A percentile compares a stretch with the other conserved stretches of the same genome.
Evolutionary conservation across 2,329 filamentous ascomycete genomes (phyloP).

Genomic region (Exserohilum rostratum): DNA sequence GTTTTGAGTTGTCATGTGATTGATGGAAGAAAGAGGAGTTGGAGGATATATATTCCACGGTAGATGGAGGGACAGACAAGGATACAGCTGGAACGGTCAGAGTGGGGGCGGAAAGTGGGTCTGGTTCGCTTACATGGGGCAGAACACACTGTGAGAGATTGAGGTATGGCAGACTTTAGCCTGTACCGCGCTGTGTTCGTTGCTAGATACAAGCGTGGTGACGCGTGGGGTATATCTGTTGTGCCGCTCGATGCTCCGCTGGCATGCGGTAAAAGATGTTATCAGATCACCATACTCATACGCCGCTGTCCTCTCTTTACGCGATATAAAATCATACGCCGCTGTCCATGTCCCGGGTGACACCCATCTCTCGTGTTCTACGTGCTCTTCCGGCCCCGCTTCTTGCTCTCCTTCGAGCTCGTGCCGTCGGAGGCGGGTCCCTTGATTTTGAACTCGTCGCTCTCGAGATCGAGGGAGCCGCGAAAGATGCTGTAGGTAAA

Average conservation of each 20-base stretch:
- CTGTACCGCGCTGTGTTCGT: background rate
- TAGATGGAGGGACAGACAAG: no score
- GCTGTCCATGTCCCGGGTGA: background rate
- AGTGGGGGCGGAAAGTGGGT: conserved; percentile 9
- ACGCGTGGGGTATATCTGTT: background rate
- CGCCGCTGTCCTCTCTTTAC: no score
- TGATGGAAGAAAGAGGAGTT: background rate
- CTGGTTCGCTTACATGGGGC: conserved; percentile 13
- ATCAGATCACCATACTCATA: background rate
- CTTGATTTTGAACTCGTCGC: conserved; percentile 48
- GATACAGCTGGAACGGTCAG: background rate
- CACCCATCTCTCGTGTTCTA: background rate
- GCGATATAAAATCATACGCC: no score
- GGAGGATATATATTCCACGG: background rate
- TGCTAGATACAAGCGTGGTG: background rate
- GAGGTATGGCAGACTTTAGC: background rate
- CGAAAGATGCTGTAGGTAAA: conserved; percentile 52
- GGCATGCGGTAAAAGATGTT: background rate
- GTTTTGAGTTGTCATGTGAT: conserved; percentile 27
- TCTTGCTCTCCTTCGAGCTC: conserved; percentile 19
- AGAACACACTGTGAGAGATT: background rate
- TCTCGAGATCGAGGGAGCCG: conserved; percentile 49
- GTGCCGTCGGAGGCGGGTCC: conserved; percentile 1
- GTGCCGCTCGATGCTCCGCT: background rate
- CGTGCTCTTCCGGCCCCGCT: conserved; percentile 21